Evolutionary conservation across 768 basidiomycete genomes (phyloP), one percentile per base, ranked within the genome.

Genomic region (Roridomyces roridus): DNA sequence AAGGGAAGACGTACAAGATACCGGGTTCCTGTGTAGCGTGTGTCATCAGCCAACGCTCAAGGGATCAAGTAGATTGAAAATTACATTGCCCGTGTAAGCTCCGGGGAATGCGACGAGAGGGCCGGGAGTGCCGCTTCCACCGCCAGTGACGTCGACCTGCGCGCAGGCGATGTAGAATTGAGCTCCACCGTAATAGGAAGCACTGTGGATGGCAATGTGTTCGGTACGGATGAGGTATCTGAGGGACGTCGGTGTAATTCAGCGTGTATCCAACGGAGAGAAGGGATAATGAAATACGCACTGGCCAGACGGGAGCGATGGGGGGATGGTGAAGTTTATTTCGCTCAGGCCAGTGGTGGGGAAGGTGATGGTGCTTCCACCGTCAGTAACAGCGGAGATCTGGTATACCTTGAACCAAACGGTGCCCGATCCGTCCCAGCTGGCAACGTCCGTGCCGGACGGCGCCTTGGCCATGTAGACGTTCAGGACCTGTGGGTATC

Each of bases 21-120:
- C 60, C 63, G 12, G 63, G 59, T 28, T 64, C 63, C 59, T 64
- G 35, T 48, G 11, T 5, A 24, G 35, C n/a, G n/a, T n/a, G n/a
- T n/a, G n/a, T n/a, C n/a, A n/a, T n/a, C n/a, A n/a, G n/a, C n/a
- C n/a, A n/a, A n/a, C n/a, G n/a, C n/a, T n/a, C n/a, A n/a, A n/a
- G n/a, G n/a, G n/a, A n/a, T n/a, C n/a, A n/a, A n/a, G n/a, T 10
- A 3, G 40, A 18, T 8, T 10, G 4, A 26, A 46, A 40, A 45
- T 2, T 37, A 61, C 59, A 26, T n/a, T n/a, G n/a, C n/a, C n/a
- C n/a, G 70, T 72, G 65, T 75, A 75, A 10, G 67, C 73, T 17
- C 74, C 74, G 8, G 73, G 74, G 63, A 74, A 70, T 8, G 69
- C 49, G n/a, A 74, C 72, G 23, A 72, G 65, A 8, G 74, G 74